phyloP scores from a whole-genome alignment of 352 stramenopile species.

The Peronospora destructor region DNA sequence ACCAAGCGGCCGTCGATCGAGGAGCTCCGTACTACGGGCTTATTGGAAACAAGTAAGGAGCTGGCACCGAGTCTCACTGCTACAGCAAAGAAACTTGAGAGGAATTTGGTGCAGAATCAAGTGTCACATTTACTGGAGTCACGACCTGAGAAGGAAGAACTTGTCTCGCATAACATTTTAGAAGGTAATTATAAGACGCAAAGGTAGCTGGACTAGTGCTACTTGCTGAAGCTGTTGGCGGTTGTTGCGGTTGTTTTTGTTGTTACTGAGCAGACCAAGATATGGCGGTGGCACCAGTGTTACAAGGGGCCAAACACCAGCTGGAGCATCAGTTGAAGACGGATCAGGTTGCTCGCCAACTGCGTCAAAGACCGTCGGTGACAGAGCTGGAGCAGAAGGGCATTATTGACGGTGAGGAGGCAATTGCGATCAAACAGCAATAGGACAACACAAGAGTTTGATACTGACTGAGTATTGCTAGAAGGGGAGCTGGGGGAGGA shows the following conservation, averaged over 20 bases:
- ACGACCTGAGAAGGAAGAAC: conserved; percentile 67
- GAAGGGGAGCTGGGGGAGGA: conserved; percentile 61
- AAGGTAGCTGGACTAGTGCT: too few relatives aligned
- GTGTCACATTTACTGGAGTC: conserved; percentile 74
- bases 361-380: conserved; percentile 64
- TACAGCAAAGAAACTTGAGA: conserved; percentile 74
- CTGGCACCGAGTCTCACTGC: conserved; percentile 58
- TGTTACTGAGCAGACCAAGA: conserved; percentile 30
- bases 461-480: conserved; percentile 22
- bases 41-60: conserved; percentile 52
- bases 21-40: conserved; percentile 50
- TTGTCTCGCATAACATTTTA: conserved; percentile 69
- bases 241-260: conserved; percentile 1
- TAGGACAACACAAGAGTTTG: conserved; percentile 1
- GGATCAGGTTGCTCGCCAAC: conserved; percentile 56
- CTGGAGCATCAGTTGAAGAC: conserved; percentile 66
- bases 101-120: conserved; percentile 73
- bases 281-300: conserved; percentile 41
- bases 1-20: conserved; percentile 57
- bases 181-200: conserved; percentile 27
- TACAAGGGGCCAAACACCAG: conserved; percentile 68
- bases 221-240: background rate
- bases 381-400: conserved; percentile 69
- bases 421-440: conserved; percentile 5
- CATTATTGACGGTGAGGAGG: conserved; percentile 55